Base-by-base conservation (phyloP, 192 early-diverging fungal species). In the Backusella morwellensis region DNA sequence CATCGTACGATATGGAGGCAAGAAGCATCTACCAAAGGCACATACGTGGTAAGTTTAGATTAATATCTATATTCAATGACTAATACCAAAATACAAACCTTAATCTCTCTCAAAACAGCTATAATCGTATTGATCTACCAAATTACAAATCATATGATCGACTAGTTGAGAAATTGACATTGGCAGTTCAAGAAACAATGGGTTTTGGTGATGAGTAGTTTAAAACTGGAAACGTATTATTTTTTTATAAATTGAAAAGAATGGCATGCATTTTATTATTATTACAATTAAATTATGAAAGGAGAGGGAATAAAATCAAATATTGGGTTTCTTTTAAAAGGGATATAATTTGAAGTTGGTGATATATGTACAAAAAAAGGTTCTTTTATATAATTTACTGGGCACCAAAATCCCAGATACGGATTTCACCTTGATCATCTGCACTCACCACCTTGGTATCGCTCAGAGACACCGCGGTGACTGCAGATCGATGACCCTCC, bases 101-200 rank as follows among this genome's bases (percentile, higher is more conserved):
- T 7, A 54, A 23, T 59, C 1, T 59, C 1, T 59, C 19, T 17
- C 14, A 50, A 19, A 50, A 50, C 0, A 56, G 21, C 17, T 99
- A 98, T 85, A 99, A 99, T 85, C 94, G 97, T 36, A 92, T 99
- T 73, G 97, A 98, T 78, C 85, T 99, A 80, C 98, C 98, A 75
- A 92, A 92, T 7, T 99, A 99, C 82, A 89, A 92, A 50, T 90
- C 87, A 21, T 92, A 93, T 75, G 93, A 96, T 63, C 86, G 88
- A 35, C 75, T 95, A 54, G 84, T 78, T 78, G 50, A 73, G 69
- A 68, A 90, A 50, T 56, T 76, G 8, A 95, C 93, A 26, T 77
- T 97, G 68, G 97, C 97, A 14, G 94, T 99, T 47, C 97, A 99
- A 85, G 95, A 97, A 84, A 97, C 95, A 35, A 90, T 98, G 70